Evolutionary conservation across 2,329 filamentous ascomycete genomes (phyloP), one percentile per base, ranked within the genome.

Genomic region (Penicillium sp.): DNA sequence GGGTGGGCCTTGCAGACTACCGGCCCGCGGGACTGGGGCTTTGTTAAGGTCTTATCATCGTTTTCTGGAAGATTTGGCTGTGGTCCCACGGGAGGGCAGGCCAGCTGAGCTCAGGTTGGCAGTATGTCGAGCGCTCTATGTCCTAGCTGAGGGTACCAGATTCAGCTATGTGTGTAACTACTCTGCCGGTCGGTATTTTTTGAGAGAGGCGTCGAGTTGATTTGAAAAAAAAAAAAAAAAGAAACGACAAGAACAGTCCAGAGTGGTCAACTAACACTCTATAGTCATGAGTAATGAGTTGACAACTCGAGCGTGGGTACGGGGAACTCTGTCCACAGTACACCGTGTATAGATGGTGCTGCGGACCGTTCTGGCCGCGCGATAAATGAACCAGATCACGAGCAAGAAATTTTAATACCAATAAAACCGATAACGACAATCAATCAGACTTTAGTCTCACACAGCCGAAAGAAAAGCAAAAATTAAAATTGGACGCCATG

Each of bases 401-500:
- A 43, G 19, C 40, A 43, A 43, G 19, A 19, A 43, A 43, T 35
- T 51, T 33, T 8, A 55, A 48, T 46, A n/a, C n/a, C 22, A 48
- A 26, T n/a, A 46, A 46, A 40, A 22, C 19, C 40, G 28, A 53
- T 37, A 26, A 40, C 14, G 25, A 53, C 5, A 35, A 22, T 49
- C 45, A 28, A 42, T n/a, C 30, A 43, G 5, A 54, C 33, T 33
- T 16, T 28, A 6, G 38, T 37, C 14, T 37, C 13, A 37, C 35
- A 54, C 7, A 35, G 52, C 55, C 52, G 40, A 35, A 53, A 26
- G 42, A 28, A 40, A 54, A 40, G 28, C n/a, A 25, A 46, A 28
- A 19, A 49, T 10, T 6, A 25, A 30, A 38, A 53, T 56, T 54
- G 38, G 55, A 60, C 49, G 59, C 66, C 66, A 69, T 69, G 65